Percentiles rank a stretch among this genome's conserved stretches.
Conservation (phyloP, 331 rosid species). For the Acacia pycnantha region DNA sequence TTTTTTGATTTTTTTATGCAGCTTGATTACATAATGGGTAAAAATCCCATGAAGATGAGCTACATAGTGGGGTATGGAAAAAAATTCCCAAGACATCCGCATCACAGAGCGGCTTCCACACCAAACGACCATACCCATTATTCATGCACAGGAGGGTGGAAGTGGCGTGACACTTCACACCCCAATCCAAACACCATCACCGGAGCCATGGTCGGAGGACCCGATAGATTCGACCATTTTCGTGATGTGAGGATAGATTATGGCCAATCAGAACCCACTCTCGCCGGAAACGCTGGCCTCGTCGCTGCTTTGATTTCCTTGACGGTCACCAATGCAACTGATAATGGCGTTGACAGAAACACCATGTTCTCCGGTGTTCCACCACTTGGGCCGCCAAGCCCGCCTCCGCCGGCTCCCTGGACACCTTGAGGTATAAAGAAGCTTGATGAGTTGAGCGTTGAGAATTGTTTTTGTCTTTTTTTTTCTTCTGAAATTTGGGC, state of each 20-base stretch:
- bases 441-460: not conserved
- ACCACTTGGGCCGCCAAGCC: constrained; percentile 51
- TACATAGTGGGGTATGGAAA: constrained; percentile 61
- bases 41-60: constrained; percentile 69
- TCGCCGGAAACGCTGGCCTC: constrained; percentile 67
- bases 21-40: constrained; percentile 67
- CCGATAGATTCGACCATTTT: constrained; percentile 45
- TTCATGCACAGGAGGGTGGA: constrained; percentile 55
- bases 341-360: constrained; percentile 44
- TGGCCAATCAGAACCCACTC: constrained; percentile 55
- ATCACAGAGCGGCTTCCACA: constrained; percentile 64
- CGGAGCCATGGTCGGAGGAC: constrained; percentile 83
- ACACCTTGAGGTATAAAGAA: constrained; percentile 33
- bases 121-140: constrained; percentile 44
- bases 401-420: constrained; percentile 71
- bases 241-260: constrained; percentile 39
- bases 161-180: constrained; percentile 46
- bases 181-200: constrained; percentile 49
- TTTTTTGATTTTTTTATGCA: not conserved
- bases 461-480: not conserved
- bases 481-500: not conserved
- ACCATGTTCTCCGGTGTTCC: constrained; percentile 64
- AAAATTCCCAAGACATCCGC: constrained; percentile 53
- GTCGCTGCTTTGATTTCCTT: constrained; percentile 67
- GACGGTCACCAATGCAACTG: constrained; percentile 40